Evolutionary conservation across 192 early-diverging fungal species (phyloP).

Genomic region (Gamsiella multidivaricata): DNA sequence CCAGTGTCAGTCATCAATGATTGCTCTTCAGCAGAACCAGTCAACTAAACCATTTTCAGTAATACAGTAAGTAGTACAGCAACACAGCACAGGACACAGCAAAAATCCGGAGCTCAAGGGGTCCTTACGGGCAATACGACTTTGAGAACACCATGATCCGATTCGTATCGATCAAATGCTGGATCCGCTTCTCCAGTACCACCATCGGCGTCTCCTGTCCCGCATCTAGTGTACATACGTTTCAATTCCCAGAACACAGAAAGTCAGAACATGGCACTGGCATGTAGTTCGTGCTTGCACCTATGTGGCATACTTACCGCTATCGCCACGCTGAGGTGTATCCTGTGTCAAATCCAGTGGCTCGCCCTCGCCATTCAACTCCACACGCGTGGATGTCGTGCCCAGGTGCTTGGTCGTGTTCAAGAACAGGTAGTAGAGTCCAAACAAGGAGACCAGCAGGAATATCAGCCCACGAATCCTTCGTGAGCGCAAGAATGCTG

Average conservation of each 20-base stretch:
- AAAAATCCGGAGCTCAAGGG: too few species aligned
- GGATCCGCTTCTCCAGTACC: slow-evolving; percentile 28
- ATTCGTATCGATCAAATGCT: slow-evolving; percentile 32
- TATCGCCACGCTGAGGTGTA: neutral
- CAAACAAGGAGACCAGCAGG: slow-evolving; percentile 4
- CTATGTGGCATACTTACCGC: too few species aligned
- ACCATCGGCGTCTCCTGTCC: neutral
- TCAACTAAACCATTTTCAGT: too few species aligned
- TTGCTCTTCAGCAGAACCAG: too few species aligned
- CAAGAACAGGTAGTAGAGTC: slow-evolving; percentile 30
- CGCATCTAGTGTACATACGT: too few species aligned
- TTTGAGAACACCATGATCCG: slow-evolving; percentile 52
- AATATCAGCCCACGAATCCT: slow-evolving; percentile 26
- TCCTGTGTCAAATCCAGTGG: slow-evolving; percentile 30
- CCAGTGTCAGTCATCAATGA: too few species aligned
- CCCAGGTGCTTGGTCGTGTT: neutral
- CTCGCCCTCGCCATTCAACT: slow-evolving; percentile 29
- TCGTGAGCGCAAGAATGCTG: slow-evolving; percentile 24
- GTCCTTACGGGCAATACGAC: slow-evolving; percentile 47
- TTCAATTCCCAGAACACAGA: neutral
- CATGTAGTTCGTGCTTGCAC: neutral
- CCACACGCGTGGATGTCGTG: neutral
- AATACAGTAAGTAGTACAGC: too few species aligned
- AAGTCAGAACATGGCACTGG: neutral
- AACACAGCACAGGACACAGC: too few species aligned